Evolutionary conservation across 2,329 filamentous ascomycete species (phyloP), one percentile per base, ranked within the genome.

Genomic region (Fulvia fulva): DNA sequence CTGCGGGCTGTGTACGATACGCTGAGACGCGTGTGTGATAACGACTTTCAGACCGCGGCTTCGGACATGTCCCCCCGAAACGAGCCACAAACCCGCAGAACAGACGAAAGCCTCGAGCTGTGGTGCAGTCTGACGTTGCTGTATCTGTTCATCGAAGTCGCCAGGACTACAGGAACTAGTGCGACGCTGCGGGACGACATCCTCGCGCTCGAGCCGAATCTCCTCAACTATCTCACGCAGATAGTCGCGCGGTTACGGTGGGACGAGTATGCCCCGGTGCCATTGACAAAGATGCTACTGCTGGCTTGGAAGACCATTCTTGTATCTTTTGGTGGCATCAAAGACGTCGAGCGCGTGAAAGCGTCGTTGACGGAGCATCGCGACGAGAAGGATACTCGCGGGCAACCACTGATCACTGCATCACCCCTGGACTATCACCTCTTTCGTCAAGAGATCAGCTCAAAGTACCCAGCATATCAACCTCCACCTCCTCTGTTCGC

Each of bases 391-490:
- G 76, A 79, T 61, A 76, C 74, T 43, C 86, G 86, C 66, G 83
- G 85, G 52, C 87, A 89, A 65, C 87, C 87, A n/a, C 80, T 89
- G 46, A 93, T 99, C 60, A 96, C 90, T 1, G 93, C 94, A 4
- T 97, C 93, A 1, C 94, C 94, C 4, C 78, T 99, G 11, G 94
- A 99, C 70, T 99, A 99, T 70, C 93, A 99, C 71, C 83, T 92
- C 22, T 99, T 99, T 71, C 87, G 94, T 34, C 93, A 97, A 73
- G 94, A 99, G 73, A 93, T 99, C 58, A 95, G 89, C 16, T 97
- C 93, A 1, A 99, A 99, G 75, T 99, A 99, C 72, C 94, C 94
- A 11, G 90, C 94, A 2, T 99, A 99, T 73, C 88, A 96, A 58
- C 92, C 94, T 2, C 94, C 94, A 2, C 87, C 86, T 54, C 88